phyloP scores from a whole-genome alignment of 441 rosid genomes.

The Euphorbia corollata region DNA sequence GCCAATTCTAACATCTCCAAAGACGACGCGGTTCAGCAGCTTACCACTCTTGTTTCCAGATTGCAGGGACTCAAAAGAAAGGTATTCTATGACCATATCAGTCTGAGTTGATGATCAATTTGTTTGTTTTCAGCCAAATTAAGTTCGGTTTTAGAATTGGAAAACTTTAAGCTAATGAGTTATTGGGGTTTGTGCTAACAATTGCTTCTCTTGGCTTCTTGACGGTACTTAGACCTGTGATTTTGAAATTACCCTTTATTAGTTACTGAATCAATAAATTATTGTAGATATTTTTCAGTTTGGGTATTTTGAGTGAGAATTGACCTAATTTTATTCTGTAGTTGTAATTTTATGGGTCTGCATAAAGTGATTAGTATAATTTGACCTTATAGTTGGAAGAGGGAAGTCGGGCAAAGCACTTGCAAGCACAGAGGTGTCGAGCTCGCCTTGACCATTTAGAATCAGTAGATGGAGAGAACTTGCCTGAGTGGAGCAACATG shows the following conservation, averaged over 20 bases:
- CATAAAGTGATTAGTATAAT: not conserved
- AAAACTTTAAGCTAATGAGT: not conserved
- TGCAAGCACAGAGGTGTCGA: constrained; percentile 80
- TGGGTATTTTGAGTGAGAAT: not conserved
- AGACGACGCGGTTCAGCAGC: constrained; percentile 64
- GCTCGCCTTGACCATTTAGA: constrained; percentile 82
- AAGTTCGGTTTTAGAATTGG: not conserved
- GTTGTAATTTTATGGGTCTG: not conserved
- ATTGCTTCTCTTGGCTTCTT: not conserved
- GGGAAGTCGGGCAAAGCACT: constrained; percentile 58
- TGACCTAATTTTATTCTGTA: not conserved
- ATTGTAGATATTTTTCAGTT: not conserved
- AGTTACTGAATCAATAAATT: not conserved
- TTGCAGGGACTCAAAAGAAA: constrained; percentile 90
- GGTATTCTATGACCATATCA: constrained; percentile 27
- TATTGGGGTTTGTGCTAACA: not conserved
- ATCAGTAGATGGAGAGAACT: constrained; percentile 57
- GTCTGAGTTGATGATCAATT: not conserved
- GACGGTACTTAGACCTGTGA: not conserved
- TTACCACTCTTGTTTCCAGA: constrained; percentile 72
- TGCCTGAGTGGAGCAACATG: constrained; percentile 60
- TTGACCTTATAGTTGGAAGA: constrained; percentile 59
- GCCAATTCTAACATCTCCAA: constrained; percentile 51
- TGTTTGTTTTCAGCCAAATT: not conserved
- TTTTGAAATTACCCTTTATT: not conserved